Base-by-base conservation (phyloP, 2,329 filamentous ascomycete genomes). In the Exserohilum turcica region DNA sequence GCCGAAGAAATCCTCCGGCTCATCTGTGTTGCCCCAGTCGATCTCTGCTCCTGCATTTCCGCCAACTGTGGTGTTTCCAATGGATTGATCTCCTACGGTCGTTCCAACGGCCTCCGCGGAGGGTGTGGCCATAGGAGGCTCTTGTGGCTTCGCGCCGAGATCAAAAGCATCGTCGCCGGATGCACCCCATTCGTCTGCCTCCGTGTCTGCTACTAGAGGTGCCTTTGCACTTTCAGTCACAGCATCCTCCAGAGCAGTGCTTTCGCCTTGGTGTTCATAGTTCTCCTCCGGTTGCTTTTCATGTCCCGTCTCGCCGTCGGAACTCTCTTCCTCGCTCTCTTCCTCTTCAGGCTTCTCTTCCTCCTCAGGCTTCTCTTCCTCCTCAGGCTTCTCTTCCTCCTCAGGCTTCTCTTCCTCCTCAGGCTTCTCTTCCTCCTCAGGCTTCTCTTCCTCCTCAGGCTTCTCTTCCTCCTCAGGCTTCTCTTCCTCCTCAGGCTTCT, bases 261-360 rank as follows among this genome's bases (percentile, higher is more conserved):
- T 67, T 43, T 78, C 76, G 35, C 79, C 75, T 52, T 82, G 79
- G 53, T 78, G 75, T 51, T 80, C 79, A 58, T 81, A 81, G 35
- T 74, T 64, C 29, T 70, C 70, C 29, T 69, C 69, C 10, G 63
- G 59, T 18, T 63, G 63, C 29, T 64, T 61, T 19, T 61, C 60
- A 2, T 56, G 35, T 6, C 45, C 43, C 3, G 42, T 32, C n/a
- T 61, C 56, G 27, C 54, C 52, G 6, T 59, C 55, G 2, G 55
- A 54, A 16, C 49, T 46, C 33, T 60, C 61, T 3, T 64, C 61
- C 16, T 78, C 76, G 52, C 77, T 78, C 16, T 71, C 61, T 27
- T 67, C 67, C 18, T 67, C 66, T 18, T 54, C 54, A 4, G 21
- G 37, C 4, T 62, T 57, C 2, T 60, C 58, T 19, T 61, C 56